These are phyloP conservation scores for Pythium brassicae DNA, from an alignment of 352 stramenopile species.

Conservation along the genomic window DNA sequence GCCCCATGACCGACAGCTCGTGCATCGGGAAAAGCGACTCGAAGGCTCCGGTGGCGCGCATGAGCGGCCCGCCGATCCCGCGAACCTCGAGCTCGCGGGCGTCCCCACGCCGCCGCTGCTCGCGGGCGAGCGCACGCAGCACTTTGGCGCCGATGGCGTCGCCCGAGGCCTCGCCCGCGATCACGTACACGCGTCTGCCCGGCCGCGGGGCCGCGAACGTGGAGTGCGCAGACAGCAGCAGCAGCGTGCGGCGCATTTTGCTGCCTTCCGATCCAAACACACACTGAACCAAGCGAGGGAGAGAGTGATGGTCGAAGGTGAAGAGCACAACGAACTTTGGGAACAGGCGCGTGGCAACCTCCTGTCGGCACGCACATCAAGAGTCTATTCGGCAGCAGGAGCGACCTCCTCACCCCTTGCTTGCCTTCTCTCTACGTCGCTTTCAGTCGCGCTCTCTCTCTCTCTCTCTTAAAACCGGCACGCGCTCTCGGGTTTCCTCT, in stretches of 20 bases:
- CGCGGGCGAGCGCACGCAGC: conserved; percentile 40
- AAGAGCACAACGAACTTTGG: no score
- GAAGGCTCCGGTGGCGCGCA: conserved; percentile 42
- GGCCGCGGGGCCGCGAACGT: neutral
- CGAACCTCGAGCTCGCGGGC: conserved; percentile 29
- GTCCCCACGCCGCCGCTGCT: conserved; percentile 8
- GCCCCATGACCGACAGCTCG: conserved; percentile 72
- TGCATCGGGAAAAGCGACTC: conserved; percentile 64
- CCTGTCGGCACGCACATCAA: neutral
- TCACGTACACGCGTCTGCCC: conserved; percentile 43
- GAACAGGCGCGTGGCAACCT: no score
- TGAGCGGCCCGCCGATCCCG: conserved; percentile 62
- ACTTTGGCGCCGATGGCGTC: conserved; percentile 76
- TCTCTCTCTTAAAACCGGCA: neutral
- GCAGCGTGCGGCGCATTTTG: no score
- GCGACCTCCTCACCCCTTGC: neutral
- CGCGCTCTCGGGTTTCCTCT: neutral
- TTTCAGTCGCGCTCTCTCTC: neutral
- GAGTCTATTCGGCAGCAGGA: conserved; percentile 2
- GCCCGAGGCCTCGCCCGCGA: conserved; percentile 68
- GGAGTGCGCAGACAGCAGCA: neutral
- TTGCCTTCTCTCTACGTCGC: neutral
- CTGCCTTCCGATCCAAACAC: no score
- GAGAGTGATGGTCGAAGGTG: no score
- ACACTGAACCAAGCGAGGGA: no score